Base-by-base conservation (phyloP, 2,329 filamentous ascomycete genomes). In the Trichophyton benhamiae region DNA sequence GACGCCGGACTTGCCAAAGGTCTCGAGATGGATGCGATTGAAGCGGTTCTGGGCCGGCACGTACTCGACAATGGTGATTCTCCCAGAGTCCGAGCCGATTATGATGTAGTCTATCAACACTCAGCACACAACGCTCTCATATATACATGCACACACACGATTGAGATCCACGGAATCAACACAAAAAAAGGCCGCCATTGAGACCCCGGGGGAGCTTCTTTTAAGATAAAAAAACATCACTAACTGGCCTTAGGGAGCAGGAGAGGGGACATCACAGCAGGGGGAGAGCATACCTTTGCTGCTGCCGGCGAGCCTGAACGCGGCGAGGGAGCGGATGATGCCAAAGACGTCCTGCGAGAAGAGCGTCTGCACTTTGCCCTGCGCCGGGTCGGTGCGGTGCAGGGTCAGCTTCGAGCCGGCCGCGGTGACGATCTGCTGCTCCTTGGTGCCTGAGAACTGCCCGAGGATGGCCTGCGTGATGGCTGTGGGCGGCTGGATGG, bases 1-100 rank as follows among this genome's bases (percentile, higher is more conserved):
- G 60, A 97, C 84, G 42, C 94, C 95, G 6, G 94, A 97, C 76
- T 99, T 99, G 67, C 94, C 94, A 73, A 95, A 99, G 0, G 95
- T 99, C 78, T 99, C 95, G 61, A 96, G 83, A 70, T 97, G 94
- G 66, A 97, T 83, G 55, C 90, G 86, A 68, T 86, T 86, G 75
- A 99, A 96, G 57, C 85, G 85, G 73, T 96, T 96, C 73, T 91
- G 86, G 17, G 88, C 83, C 13, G 89, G 87, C 41, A 92, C 78
- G 74, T 96, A 99, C 76, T 96, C 92, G 72, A 97, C 81, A 68
- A 97, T 91, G 25, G 92, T 87, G 69, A 99, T 92, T 57, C 94
- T 88, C 66, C 94, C 94, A 30, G 94, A 97, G 77, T 99, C 94
- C 57, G 91, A 95, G 60, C 90, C 88, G 67, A 99, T 84, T 69